Evolutionary conservation across 106 monocot genomes (phyloP).

Genomic region (Platanthera zijinensis): DNA sequence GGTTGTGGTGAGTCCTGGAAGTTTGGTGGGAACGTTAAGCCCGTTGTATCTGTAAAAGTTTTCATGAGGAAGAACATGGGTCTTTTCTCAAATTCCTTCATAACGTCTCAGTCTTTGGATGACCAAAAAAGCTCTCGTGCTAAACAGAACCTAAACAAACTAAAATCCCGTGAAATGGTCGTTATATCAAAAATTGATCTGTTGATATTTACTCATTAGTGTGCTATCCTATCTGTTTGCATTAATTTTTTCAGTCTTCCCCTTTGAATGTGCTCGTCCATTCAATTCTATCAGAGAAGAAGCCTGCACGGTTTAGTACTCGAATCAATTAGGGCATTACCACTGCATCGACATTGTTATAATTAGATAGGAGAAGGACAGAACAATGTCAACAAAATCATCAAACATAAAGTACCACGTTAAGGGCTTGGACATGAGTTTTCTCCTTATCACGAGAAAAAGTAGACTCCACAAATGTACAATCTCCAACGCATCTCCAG

Average conservation of each 20-base stretch:
- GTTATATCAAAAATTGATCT: constrained; percentile 5
- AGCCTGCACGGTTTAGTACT: constrained; percentile 14
- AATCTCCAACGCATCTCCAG: constrained; percentile 53
- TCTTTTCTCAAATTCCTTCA: constrained; percentile 34
- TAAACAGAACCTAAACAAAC: constrained; percentile 27
- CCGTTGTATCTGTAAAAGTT: constrained; percentile 40
- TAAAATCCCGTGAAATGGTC: constrained; percentile 56
- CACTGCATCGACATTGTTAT: not conserved
- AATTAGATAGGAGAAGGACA: not conserved
- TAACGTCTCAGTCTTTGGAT: constrained; percentile 36
- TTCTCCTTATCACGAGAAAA: constrained; percentile 42
- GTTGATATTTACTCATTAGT: not conserved
- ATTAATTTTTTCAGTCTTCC: constrained; percentile 33
- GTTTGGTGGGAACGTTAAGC: constrained; percentile 68
- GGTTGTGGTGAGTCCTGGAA: constrained; percentile 79
- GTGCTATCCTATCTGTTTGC: not conserved
- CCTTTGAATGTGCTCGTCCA: constrained; percentile 64
- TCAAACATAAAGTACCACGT: constrained; percentile 35
- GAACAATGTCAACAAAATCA: not conserved
- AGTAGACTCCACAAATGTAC: constrained; percentile 34
- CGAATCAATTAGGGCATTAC: not conserved
- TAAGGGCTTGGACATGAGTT: constrained; percentile 31
- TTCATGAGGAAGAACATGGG: constrained; percentile 77
- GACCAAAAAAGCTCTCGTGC: constrained; percentile 25
- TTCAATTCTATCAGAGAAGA: constrained; percentile 66